phyloP scores from a whole-genome alignment of 495 filamentous ascomycete genomes.

The Penicillium salamii region DNA sequence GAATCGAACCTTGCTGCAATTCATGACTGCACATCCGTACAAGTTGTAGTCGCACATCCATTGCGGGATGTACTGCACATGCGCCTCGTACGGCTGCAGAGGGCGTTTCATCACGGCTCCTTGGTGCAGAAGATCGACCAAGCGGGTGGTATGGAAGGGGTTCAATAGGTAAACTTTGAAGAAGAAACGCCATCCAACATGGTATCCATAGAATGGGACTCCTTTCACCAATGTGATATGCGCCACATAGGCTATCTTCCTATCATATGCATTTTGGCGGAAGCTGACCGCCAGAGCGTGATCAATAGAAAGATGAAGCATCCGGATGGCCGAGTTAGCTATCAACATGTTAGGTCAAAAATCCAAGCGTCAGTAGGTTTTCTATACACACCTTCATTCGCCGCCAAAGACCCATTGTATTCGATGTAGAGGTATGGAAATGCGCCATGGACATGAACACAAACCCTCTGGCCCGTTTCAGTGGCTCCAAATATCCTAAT shows the following conservation, averaged over 20 bases:
- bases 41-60: slow-evolving; percentile 99
- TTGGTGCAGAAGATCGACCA: slow-evolving; percentile 81
- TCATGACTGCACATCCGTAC: slow-evolving; percentile 87
- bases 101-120: slow-evolving; percentile 77
- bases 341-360: neutral
- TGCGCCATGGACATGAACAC: slow-evolving; percentile 92
- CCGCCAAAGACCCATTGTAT: slow-evolving; percentile 68
- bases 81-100: slow-evolving; percentile 91
- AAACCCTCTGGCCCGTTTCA: slow-evolving; percentile 93
- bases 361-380: neutral
- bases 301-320: slow-evolving; percentile 77
- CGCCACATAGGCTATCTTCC: slow-evolving; percentile 71
- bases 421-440: slow-evolving; percentile 93
- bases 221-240: slow-evolving; percentile 91
- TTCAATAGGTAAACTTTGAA: slow-evolving; percentile 94
- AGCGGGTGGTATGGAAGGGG: slow-evolving; percentile 72
- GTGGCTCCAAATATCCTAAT: slow-evolving; percentile 91
- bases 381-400: slow-evolving; percentile 57
- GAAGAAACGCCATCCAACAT: slow-evolving; percentile 88
- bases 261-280: slow-evolving; percentile 67
- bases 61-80: slow-evolving; percentile 86
- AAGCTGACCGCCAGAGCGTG: slow-evolving; percentile 80
- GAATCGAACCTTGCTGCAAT: slow-evolving; percentile 65
- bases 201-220: slow-evolving; percentile 90
- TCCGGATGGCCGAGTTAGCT: slow-evolving; percentile 70